These are phyloP conservation scores for Marasmius oreades DNA, from an alignment of 1,284 basidiomycete species.

Conservation along the genomic window DNA sequence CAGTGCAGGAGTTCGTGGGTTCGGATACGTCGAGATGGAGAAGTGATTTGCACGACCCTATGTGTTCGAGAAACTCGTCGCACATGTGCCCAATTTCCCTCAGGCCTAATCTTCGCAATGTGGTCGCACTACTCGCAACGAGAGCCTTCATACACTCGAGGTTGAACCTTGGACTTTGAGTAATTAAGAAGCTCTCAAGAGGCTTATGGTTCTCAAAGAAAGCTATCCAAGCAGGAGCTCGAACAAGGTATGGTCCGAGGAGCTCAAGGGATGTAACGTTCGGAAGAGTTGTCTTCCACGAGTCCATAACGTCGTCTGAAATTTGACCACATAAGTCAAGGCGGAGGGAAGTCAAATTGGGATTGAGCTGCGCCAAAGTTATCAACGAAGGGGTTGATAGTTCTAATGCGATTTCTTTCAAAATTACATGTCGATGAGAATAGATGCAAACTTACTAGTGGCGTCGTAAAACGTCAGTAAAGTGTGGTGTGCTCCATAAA, in stretches of 20 bases:
- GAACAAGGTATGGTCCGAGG: slow-evolving; percentile 87
- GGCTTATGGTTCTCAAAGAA: slow-evolving; percentile 67
- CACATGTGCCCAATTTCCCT: slow-evolving; percentile 76
- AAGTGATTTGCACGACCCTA: slow-evolving; percentile 43
- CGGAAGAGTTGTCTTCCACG: slow-evolving; percentile 65
- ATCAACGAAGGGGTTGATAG: slow-evolving; percentile 65
- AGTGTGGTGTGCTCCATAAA: slow-evolving; percentile 74
- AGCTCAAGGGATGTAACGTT: slow-evolving; percentile 75
- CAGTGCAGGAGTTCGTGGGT: slow-evolving; percentile 48
- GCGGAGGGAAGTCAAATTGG: slow-evolving; percentile 71
- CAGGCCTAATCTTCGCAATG: slow-evolving; percentile 69
- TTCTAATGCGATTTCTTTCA: slow-evolving; percentile 37
- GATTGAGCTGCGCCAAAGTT: slow-evolving; percentile 75
- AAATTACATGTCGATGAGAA: slow-evolving; percentile 11
- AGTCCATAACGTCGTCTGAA: slow-evolving; percentile 61
- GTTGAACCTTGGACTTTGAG: slow-evolving; percentile 88
- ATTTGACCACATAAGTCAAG: slow-evolving; percentile 90
- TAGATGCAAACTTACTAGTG: slow-evolving; percentile 60
- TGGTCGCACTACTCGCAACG: slow-evolving; percentile 53
- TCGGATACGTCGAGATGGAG: slow-evolving; percentile 60
- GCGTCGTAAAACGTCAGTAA: slow-evolving; percentile 85
- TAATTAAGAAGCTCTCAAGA: slow-evolving; percentile 76
- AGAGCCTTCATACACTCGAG: slow-evolving; percentile 65
- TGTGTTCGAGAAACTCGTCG: slow-evolving; percentile 57
- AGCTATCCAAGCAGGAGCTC: slow-evolving; percentile 68